A percentile compares a stretch with the other conserved stretches of the same genome.
phyloP scores from a whole-genome alignment of 441 rosid genomes.

The Gossypium schwendimanii region DNA sequence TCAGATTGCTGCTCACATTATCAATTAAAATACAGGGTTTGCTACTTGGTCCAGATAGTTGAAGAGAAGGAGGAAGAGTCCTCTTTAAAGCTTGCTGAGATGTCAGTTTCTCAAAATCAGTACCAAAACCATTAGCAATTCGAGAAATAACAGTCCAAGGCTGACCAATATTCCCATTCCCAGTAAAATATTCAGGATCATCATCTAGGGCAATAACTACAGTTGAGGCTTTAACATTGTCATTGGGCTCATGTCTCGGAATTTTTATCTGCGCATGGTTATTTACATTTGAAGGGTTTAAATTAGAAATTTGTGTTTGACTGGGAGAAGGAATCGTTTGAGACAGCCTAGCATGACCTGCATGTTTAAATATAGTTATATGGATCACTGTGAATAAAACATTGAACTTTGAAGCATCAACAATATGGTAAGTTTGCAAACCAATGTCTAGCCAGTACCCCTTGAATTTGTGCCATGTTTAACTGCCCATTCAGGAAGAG shows the following conservation, averaged over 20 bases:
- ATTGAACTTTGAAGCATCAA: constrained; percentile 13
- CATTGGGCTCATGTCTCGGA: constrained; percentile 19
- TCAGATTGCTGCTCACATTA: constrained; percentile 24
- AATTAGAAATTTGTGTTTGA: constrained; percentile 28
- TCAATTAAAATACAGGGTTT: constrained; percentile 24
- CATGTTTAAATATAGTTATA: constrained; percentile 18
- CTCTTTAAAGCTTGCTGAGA: constrained; percentile 66
- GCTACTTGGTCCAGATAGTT: constrained; percentile 20
- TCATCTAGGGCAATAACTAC: constrained; percentile 17
- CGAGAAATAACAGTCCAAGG: constrained; percentile 37
- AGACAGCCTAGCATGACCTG: constrained; percentile 37
- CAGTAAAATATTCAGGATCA: constrained; percentile 27
- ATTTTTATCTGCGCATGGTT: constrained; percentile 12
- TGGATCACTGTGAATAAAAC: constrained; percentile 8
- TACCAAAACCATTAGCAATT: constrained; percentile 39
- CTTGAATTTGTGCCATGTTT: constrained; percentile 19
- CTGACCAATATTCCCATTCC: constrained; percentile 36
- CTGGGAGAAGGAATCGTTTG: constrained; percentile 21
- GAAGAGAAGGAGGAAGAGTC: constrained; percentile 55
- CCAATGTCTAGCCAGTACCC: constrained; percentile 19
- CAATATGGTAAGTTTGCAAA: constrained; percentile 9
- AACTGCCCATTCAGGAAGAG: constrained; percentile 41
- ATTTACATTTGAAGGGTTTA: constrained; percentile 29
- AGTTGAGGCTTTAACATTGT: constrained; percentile 23
- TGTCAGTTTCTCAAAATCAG: constrained; percentile 47